Base-by-base conservation (phyloP, 139 green algal species). In the Mychonastes homosphaera region DNA sequence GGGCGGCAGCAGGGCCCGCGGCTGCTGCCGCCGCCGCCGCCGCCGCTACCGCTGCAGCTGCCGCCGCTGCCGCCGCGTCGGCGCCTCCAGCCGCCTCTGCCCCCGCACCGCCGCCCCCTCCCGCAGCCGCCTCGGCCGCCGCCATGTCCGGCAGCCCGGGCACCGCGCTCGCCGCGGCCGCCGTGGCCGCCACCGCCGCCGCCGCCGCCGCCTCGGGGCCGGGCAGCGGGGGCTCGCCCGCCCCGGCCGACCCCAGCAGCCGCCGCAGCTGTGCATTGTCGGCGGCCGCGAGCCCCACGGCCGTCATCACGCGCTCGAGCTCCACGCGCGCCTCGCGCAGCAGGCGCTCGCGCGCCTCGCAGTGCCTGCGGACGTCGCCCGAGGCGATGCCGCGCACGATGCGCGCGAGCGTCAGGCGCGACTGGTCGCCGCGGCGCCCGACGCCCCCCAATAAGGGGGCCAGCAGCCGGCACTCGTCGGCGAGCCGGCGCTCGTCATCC, bases 301-400 rank as follows among this genome's bases (percentile, higher is more conserved):
- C 12, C 13, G 36, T 13, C 15, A 52, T 12, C 15, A 13, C 45
- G 15, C 45, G 19, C n/a, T 24, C 45, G 15, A 12, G 15, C 19
- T 52, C 19, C 45, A 12, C 9, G 45, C 45, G 15, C 12, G 8
- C 53, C 36, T 30, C 6, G 19, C 30, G 3, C 28, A 79, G 48
- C 18, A 23, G 16, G 18, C 53, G 48, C 36, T 82, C 74, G 1
- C 76, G 62, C 30, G 67, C 69, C 65, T 87, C 74, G 55, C 83
- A 81, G 52, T 84, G 75, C 23, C 58, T 58, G 1, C 84, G 56
- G 5, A 92, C 78, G 0, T 80, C 53, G 0, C 85, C 85, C 0
- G 74, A 62, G 4, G 84, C 84, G 13, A 94, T 89, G 58, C 74
- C 82, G 1, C 85, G 70, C 44, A 92, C 81, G 18, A 94, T 86